Evolutionary conservation across 352 stramenopile species (phyloP), one percentile per base, ranked within the genome.

Genomic region (Poterioochromonas sp.): DNA sequence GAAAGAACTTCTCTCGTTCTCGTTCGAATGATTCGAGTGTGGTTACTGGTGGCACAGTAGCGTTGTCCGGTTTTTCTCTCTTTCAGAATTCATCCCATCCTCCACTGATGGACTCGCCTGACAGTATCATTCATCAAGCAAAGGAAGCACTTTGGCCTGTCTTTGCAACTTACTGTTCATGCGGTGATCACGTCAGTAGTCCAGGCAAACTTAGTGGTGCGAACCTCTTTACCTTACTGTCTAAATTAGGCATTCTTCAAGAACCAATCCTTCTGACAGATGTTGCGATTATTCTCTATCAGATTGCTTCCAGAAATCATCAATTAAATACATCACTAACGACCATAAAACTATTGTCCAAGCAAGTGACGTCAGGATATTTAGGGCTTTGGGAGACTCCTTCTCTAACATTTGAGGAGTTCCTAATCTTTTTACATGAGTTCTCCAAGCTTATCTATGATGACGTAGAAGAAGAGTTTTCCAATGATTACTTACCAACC

Each of bases 351-450:
- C n/a, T n/a, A n/a, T n/a, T n/a, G n/a, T n/a, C n/a, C n/a, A n/a
- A n/a, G n/a, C n/a, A n/a, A n/a, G n/a, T n/a, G n/a, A n/a, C n/a
- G n/a, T n/a, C n/a, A n/a, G n/a, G n/a, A n/a, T n/a, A n/a, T n/a
- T n/a, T n/a, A n/a, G n/a, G n/a, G n/a, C n/a, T n/a, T n/a, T n/a
- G n/a, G n/a, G n/a, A n/a, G n/a, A n/a, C n/a, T n/a, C n/a, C n/a
- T n/a, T n/a, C n/a, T n/a, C n/a, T n/a, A n/a, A n/a, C n/a, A 40
- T 78, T 78, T 39, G 71, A 78, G 39, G 71, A 78, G 47, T 78
- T 78, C 47, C 49, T 78, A 12, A 35, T 78, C 32, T 78, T 78
- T 37, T 20, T 68, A 15, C 70, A 34, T 37, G 43, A 22, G n/a
- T 78, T 78, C 22, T 29, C 49, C 32, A 3, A 68, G 8, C 47